Evolutionary conservation across 2,329 filamentous ascomycete genomes (phyloP).

Genomic region (Botryotinia narcissicola): DNA sequence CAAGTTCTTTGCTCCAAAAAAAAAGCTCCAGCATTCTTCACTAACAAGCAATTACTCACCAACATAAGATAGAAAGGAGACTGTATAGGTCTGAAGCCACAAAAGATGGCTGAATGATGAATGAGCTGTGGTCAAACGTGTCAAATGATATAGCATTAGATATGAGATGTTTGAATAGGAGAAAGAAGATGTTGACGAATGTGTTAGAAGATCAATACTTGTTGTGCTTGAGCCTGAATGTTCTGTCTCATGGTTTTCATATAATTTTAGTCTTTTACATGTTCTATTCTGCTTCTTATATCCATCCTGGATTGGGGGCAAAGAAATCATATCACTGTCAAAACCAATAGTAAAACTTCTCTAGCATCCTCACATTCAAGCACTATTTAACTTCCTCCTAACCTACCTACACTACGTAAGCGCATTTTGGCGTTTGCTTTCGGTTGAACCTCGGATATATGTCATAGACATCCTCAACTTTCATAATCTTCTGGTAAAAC

Average conservation of each 20-base stretch:
- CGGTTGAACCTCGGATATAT: slow-evolving; percentile 1
- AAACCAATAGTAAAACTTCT: not conserved
- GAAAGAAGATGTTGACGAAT: not conserved
- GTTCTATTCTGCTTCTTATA: not conserved
- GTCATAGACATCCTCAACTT: not conserved
- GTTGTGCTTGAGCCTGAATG: not conserved
- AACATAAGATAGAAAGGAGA: not conserved
- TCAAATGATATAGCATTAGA: not conserved
- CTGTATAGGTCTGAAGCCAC: not conserved
- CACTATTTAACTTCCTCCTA: not conserved
- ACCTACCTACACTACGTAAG: too few species aligned
- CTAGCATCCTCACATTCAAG: not conserved
- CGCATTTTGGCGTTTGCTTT: not conserved
- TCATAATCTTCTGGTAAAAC: not conserved
- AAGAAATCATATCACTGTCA: not conserved
- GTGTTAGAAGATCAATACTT: not conserved
- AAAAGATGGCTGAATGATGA: not conserved
- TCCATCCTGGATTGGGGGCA: not conserved
- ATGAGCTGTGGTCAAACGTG: not conserved
- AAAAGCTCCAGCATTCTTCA: not conserved
- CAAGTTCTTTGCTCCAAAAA: not conserved
- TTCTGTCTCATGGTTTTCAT: not conserved
- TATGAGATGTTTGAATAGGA: not conserved
- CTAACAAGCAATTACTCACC: not conserved
- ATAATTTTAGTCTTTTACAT: not conserved